Percentiles rank a stretch among this genome's conserved stretches.
phyloP scores from a whole-genome alignment of 495 filamentous ascomycete species.

The Pyrenula massariospora region DNA sequence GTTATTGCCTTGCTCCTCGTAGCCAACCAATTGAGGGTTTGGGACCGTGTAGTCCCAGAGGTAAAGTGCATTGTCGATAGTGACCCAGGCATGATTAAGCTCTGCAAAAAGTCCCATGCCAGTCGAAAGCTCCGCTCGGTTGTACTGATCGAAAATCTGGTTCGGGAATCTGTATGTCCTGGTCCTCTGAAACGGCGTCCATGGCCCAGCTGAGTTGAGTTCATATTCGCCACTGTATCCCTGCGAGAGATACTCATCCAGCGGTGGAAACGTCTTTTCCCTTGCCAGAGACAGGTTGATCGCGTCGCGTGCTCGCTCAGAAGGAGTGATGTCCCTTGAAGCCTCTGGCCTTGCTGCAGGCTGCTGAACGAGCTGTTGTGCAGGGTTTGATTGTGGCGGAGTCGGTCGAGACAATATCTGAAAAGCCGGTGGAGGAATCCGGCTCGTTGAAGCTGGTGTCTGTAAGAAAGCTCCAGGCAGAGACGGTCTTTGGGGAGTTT shows the following conservation, averaged over 20 bases:
- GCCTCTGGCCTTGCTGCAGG: background rate
- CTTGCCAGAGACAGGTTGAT: slow-evolving; percentile 64
- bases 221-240: slow-evolving; percentile 89
- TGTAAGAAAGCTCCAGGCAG: slow-evolving; percentile 64
- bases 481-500: slow-evolving; percentile 47
- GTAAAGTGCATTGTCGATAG: slow-evolving; percentile 91
- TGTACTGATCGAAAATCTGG: slow-evolving; percentile 78
- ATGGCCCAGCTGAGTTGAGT: slow-evolving; percentile 48
- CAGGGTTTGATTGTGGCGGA: slow-evolving; percentile 2
- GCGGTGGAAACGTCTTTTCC: slow-evolving; percentile 74
- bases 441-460: slow-evolving; percentile 44
- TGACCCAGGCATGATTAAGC: slow-evolving; percentile 87
- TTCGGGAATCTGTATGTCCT: slow-evolving; percentile 80
- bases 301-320: slow-evolving; percentile 71
- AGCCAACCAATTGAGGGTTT: slow-evolving; percentile 81
- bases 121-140: slow-evolving; percentile 69
- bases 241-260: slow-evolving; percentile 83
- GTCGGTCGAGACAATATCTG: slow-evolving; percentile 2
- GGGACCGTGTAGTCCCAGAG: slow-evolving; percentile 93
- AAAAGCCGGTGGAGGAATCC: slow-evolving; percentile 2
- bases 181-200: slow-evolving; percentile 79
- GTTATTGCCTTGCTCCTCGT: slow-evolving; percentile 72
- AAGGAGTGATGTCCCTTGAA: slow-evolving; percentile 16
- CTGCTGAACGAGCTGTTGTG: background rate
- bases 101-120: slow-evolving; percentile 88